phyloP scores from a whole-genome alignment of 2,329 filamentous ascomycete genomes.

The Arthrobotrys entomopaga region DNA sequence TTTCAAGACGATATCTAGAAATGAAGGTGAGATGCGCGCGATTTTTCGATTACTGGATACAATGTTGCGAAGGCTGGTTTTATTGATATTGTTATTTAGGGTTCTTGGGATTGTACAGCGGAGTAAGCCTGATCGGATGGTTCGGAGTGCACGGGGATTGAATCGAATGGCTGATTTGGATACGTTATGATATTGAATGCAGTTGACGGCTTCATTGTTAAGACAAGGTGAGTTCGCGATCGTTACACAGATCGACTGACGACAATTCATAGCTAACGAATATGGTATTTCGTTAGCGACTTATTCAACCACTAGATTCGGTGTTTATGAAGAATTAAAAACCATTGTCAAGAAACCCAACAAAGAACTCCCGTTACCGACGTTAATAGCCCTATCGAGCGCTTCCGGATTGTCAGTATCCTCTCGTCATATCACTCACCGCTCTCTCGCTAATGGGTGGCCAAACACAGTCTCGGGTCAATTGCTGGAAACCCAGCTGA shows the following conservation, averaged over 20 bases:
- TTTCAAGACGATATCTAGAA: conserved; percentile 80
- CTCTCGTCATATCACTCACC: not conserved
- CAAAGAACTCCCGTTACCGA: conserved; percentile 73
- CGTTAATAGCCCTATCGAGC: conserved; percentile 84
- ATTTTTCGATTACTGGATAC: not conserved
- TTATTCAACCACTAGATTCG: conserved; percentile 96
- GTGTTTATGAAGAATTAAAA: conserved; percentile 95
- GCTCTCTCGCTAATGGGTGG: not conserved
- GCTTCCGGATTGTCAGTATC: conserved; percentile 74
- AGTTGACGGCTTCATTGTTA: conserved; percentile 88
- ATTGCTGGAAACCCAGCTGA: conserved; percentile 93
- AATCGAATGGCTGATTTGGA: conserved; percentile 2
- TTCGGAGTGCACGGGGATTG: conserved; percentile 6
- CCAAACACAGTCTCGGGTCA: conserved; percentile 72
- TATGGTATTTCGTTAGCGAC: conserved; percentile 67
- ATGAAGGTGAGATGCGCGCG: conserved; percentile 69
- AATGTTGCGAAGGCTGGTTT: not conserved
- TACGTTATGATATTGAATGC: conserved; percentile 24
- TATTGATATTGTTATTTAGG: conserved; percentile 42
- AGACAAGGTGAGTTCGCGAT: conserved; percentile 71
- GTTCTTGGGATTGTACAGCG: conserved; percentile 82
- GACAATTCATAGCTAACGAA: conserved; percentile 2
- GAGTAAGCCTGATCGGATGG: conserved; percentile 65
- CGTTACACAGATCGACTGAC: not conserved
- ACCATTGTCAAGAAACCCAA: conserved; percentile 68